Percentiles rank a stretch among this genome's conserved stretches.
These are phyloP conservation scores for Auriscalpium vulgare DNA, from an alignment of 768 basidiomycete species.

Conservation along the genomic window DNA sequence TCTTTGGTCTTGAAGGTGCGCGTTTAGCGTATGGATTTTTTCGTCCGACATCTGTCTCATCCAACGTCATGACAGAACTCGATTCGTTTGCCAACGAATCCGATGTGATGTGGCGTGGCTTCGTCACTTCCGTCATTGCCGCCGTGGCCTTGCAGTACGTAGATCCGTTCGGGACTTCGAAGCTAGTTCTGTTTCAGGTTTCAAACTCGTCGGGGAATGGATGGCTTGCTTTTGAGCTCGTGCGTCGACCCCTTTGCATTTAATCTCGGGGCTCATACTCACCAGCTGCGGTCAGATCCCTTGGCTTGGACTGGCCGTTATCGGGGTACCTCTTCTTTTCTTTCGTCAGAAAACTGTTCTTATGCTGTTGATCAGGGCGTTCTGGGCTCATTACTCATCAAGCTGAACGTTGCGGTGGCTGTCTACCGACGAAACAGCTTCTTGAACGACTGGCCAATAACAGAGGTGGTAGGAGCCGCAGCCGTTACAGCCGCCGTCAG, in stretches of 20 bases:
- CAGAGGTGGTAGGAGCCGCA: conserved; percentile 55
- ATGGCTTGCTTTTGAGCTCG: conserved; percentile 70
- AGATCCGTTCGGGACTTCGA: conserved; percentile 80
- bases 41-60: neutral
- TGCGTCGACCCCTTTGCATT: conserved; percentile 21
- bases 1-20: conserved; percentile 73
- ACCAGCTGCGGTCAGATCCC: conserved; percentile 41
- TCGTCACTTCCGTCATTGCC: conserved; percentile 82
- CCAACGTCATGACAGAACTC: conserved; percentile 34
- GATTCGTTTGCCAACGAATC: conserved; percentile 64
- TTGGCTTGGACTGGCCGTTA: conserved; percentile 56
- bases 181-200: conserved; percentile 75
- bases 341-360: neutral
- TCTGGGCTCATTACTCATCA: conserved; percentile 58
- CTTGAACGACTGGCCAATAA: conserved; percentile 50
- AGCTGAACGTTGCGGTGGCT: conserved; percentile 56
- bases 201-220: conserved; percentile 14
- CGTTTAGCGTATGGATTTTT: neutral
- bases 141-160: conserved; percentile 79
- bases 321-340: conserved; percentile 38
- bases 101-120: conserved; percentile 81
- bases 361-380: conserved; percentile 38
- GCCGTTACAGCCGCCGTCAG: conserved; percentile 65
- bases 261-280: neutral
- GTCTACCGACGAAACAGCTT: conserved; percentile 51